phyloP scores from a whole-genome alignment of 441 rosid genomes.

The Geranium incanum region DNA sequence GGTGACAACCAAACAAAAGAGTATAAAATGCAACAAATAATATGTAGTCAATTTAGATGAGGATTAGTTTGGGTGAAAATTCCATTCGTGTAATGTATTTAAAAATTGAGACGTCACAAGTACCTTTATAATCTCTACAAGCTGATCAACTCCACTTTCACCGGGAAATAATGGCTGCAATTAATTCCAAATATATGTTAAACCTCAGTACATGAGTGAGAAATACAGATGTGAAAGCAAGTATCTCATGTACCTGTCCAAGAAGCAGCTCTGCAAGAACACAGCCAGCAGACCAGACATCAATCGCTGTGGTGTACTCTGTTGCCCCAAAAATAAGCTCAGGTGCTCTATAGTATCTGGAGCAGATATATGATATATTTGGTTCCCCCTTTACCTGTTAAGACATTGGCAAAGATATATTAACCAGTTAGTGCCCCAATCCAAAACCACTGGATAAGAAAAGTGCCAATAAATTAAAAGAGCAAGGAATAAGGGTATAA shows the following conservation, averaged over 20 bases:
- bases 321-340: slow-evolving; percentile 98
- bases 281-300: slow-evolving; percentile 96
- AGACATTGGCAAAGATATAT: slow-evolving; percentile 1
- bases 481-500: neutral
- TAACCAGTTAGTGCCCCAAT: neutral
- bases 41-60: neutral
- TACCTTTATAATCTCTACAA: slow-evolving; percentile 99
- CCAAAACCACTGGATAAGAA: neutral
- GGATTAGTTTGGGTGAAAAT: neutral
- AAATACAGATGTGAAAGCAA: neutral
- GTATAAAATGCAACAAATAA: no score
- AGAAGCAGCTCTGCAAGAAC: slow-evolving; percentile 81
- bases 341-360: slow-evolving; percentile 94
- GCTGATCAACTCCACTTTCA: slow-evolving; percentile 89
- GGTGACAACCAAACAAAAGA: no score
- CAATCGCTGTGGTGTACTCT: slow-evolving; percentile 80
- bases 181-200: neutral
- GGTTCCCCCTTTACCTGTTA: slow-evolving; percentile 94
- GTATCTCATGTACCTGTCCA: slow-evolving; percentile 54
- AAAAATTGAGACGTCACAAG: neutral
- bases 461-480: neutral
- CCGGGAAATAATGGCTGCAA: slow-evolving; percentile 94
- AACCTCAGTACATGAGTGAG: neutral
- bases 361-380: slow-evolving; percentile 91
- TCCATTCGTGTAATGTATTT: neutral